A percentile compares a stretch with the other conserved stretches of the same genome.
Evolutionary conservation across 306 rosid genomes (phyloP).

Genomic region (Malus orientalis): DNA sequence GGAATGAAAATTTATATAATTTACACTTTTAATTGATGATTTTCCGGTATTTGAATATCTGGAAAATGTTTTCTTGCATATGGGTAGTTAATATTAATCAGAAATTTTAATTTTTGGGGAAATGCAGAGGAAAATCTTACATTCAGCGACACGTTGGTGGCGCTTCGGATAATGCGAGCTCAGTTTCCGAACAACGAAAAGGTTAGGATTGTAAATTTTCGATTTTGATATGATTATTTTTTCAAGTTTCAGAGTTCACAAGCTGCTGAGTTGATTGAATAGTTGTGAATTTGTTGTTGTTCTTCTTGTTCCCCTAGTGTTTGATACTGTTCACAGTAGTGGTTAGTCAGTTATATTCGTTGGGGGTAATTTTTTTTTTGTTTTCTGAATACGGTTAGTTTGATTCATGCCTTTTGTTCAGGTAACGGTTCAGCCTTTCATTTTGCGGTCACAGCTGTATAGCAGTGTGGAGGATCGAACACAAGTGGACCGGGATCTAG

Average conservation of each 20-base stretch:
- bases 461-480: constrained; percentile 87
- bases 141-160: constrained; percentile 74
- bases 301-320: not conserved
- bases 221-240: not conserved
- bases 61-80: not conserved
- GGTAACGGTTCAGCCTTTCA: constrained; percentile 68
- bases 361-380: not conserved
- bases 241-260: not conserved
- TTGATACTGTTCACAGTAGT: not conserved
- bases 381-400: constrained; percentile 2
- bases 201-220: constrained; percentile 22
- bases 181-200: constrained; percentile 63
- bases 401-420: constrained; percentile 26
- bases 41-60: not conserved
- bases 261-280: not conserved
- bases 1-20: no score
- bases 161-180: constrained; percentile 88
- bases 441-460: constrained; percentile 82
- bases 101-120: not conserved
- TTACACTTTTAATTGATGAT: not conserved
- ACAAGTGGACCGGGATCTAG: constrained; percentile 81
- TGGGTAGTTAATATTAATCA: not conserved
- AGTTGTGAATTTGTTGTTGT: not conserved
- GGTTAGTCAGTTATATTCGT: not conserved
- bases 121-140: constrained; percentile 66